Base-by-base conservation (phyloP, 805 yeast genomes). In the Cyberlindnera euphorbiiphila region DNA sequence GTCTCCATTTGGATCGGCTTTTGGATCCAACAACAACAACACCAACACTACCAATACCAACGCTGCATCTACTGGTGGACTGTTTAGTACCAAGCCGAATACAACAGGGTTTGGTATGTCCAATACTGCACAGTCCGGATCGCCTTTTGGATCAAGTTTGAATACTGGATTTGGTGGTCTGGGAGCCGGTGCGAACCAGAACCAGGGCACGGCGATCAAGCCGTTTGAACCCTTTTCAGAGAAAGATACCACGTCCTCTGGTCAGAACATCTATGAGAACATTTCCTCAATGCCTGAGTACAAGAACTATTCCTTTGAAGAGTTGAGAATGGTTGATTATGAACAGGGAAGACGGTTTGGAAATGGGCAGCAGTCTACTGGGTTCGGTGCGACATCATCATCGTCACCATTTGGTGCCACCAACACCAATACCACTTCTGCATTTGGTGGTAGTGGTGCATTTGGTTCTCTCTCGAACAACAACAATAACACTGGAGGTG, bases 281-380 rank as follows among this genome's bases (percentile, higher is more conserved):
- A 82, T 93, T 44, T 68, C 85, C 9, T 74, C 85, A 30, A 89
- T 93, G 97, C 95, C 95, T 5, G 95, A 87, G 60, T 93, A 91
- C 57, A 73, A 72, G 50, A 78, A 79, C 50, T 85, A 61, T 51
- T 85, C 96, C 0, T 74, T 80, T 54, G 97, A 88, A 60, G 98
- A 93, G 58, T 73, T 93, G 60, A 75, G 99, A 56, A 66, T 74
- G 50, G 91, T 83, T 59, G 99, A 93, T 63, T 93, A 93, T 58
- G 76, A 78, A 50, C 84, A 78, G 46, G 76, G 76, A 37, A 71
- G 93, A 54, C 71, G 76, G 43, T 76, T 47, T 45, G 89, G 85
- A 12, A 76, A 66, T 44, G 57, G 39, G 35, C 58, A 37, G 37
- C 62, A 30, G 46, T 59, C 39, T 6, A 11, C 33, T 32, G 69